phyloP scores from a whole-genome alignment of 108 stramenopile genomes.

The Pseudonitzschia delicatissima region DNA sequence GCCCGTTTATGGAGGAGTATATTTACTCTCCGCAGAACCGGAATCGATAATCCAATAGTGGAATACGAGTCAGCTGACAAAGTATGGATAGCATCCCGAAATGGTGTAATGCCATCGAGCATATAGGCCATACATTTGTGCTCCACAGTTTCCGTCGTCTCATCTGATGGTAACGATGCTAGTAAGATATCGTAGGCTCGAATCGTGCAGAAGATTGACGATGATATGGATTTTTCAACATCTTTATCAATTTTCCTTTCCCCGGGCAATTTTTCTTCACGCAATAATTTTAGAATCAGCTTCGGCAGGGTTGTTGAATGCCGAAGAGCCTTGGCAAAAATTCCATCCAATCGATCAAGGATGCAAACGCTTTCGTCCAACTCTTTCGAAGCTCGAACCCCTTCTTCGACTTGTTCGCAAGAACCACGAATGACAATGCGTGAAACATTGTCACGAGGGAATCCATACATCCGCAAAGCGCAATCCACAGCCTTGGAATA shows the following conservation, averaged over 20 bases:
- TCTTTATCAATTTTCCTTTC: too few relatives aligned
- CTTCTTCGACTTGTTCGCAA: neutral
- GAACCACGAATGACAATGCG: neutral
- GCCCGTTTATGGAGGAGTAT: conserved; percentile 2
- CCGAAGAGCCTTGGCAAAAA: neutral
- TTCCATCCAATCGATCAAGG: conserved; percentile 2
- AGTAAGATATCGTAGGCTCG: neutral
- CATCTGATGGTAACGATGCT: neutral
- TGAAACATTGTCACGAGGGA: neutral
- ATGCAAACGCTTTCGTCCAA: neutral
- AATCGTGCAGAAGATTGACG: neutral
- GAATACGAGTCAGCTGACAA: conserved; percentile 25
- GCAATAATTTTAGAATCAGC: neutral
- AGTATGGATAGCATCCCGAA: conserved; percentile 29
- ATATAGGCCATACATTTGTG: too few relatives aligned
- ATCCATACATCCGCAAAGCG: neutral
- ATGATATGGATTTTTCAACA: neutral
- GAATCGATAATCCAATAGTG: conserved; percentile 23
- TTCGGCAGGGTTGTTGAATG: neutral
- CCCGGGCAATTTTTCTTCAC: neutral
- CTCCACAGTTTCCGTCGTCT: too few relatives aligned
- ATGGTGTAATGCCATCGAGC: conserved; percentile 15
- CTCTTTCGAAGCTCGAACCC: neutral
- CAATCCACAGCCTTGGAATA: neutral
- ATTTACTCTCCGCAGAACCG: conserved; percentile 21